Evolutionary conservation across 306 rosid species (phyloP), one percentile per base, ranked within the genome.

Genomic region (Acacia crassicarpa): DNA sequence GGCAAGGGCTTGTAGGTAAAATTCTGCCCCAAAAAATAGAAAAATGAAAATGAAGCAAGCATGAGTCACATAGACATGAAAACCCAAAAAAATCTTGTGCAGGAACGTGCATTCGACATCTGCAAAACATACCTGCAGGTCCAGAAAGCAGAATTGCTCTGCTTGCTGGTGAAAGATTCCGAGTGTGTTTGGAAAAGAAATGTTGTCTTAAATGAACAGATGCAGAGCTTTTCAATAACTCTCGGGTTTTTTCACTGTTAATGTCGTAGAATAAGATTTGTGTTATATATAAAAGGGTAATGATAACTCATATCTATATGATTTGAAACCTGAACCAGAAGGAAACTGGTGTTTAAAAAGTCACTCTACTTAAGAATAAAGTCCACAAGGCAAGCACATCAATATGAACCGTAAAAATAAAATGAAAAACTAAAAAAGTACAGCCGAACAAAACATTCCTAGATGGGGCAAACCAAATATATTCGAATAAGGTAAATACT

Each of bases 131-230:
- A 95, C 99, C 98, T 43, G 91, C 84, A 22, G 93, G 94, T 88
- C 99, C 99, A 41, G 96, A 91, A 6, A 95, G 97, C 93, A 95
- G 82, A 85, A 95, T 95, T 61, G 93, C 88, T 75, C 91, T 85
- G 85, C 98, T 95, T 41, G 96, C 99, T 7, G 94, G 98, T 49
- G 98, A 89, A 81, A 95, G 99, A 80, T 92, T 93, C 82, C 91
- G 85, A 20, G 94, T 95, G 85, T 95, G 96, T 87, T 88, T 95
- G 76, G 95, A 27, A 12, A 63, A 83, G 54, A 93, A 88, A 3
- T 80, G 71, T 78, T 88, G 91, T 78, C 91, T 95, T 70, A 95
- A 83, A 88, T 91, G 99, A 81, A 95, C 92, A 82, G 72, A 87
- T 72, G 94, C 96, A 46, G 98, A 90, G 79, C 91, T 91, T 82